A percentile compares a stretch with the other conserved stretches of the same genome.
Conservation (phyloP, 2,329 filamentous ascomycete species). For the Bipolaris cookei region DNA sequence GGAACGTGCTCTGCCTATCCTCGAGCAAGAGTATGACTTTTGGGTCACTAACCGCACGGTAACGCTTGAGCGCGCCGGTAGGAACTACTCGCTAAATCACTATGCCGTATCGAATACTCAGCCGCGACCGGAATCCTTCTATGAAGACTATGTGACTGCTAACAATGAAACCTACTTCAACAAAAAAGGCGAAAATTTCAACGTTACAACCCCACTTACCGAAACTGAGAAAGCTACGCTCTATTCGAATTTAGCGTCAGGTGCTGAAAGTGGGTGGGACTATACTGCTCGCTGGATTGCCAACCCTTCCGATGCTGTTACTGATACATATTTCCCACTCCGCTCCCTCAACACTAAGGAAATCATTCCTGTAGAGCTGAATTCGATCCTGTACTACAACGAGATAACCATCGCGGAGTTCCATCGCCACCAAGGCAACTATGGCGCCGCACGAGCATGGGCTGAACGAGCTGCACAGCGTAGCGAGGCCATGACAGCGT, state of each 20-base stretch:
- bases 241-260: constrained; percentile 68
- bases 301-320: constrained; percentile 63
- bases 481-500: constrained; percentile 65
- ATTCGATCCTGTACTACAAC: constrained; percentile 71
- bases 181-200: constrained; percentile 64
- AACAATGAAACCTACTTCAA: constrained; percentile 70
- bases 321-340: constrained; percentile 69
- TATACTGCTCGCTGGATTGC: constrained; percentile 66
- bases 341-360: constrained; percentile 66
- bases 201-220: constrained; percentile 58
- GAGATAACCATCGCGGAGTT: constrained; percentile 66
- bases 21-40: constrained; percentile 69
- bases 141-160: constrained; percentile 70
- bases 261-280: constrained; percentile 71
- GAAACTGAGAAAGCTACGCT: constrained; percentile 59
- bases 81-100: constrained; percentile 63
- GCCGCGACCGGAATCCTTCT: constrained; percentile 70
- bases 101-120: constrained; percentile 69
- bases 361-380: constrained; percentile 69
- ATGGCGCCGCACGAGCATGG: constrained; percentile 59
- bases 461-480: constrained; percentile 58
- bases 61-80: constrained; percentile 54
- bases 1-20: constrained; percentile 65
- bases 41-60: constrained; percentile 68
- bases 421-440: constrained; percentile 59